These are phyloP conservation scores for Microbotryum scabiosae DNA, from an alignment of 1,284 basidiomycete genomes.

Conservation along the genomic window DNA sequence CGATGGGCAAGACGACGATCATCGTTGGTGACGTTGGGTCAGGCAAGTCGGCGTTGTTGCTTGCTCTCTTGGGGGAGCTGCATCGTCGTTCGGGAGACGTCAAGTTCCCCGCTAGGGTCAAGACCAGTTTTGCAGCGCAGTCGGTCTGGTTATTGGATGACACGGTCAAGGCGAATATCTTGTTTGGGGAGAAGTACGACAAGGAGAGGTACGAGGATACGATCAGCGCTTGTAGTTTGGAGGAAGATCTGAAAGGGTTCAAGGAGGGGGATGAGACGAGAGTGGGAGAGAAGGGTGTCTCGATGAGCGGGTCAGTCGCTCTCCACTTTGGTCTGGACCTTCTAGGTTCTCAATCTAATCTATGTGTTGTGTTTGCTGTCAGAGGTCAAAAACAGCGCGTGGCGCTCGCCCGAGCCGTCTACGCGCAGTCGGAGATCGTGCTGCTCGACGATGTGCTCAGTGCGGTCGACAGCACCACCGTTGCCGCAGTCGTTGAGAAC, in stretches of 20 bases:
- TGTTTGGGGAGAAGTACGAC: slow-evolving; percentile 27
- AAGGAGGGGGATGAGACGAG: slow-evolving; percentile 24
- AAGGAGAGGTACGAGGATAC: slow-evolving; percentile 28
- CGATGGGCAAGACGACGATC: slow-evolving; percentile 14
- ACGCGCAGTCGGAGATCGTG: slow-evolving; percentile 41
- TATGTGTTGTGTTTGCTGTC: slow-evolving; percentile 57
- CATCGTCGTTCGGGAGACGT: slow-evolving; percentile 7
- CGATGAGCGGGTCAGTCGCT: slow-evolving; percentile 21
- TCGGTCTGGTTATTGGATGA: slow-evolving; percentile 14
- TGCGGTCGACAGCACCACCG: slow-evolving; percentile 52
- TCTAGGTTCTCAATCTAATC: slow-evolving; percentile 18
- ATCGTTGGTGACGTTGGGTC: slow-evolving; percentile 60
- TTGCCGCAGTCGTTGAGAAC: slow-evolving; percentile 69
- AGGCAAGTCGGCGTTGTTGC: slow-evolving; percentile 64
- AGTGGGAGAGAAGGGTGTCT: slow-evolving; percentile 19
- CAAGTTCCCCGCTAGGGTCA: slow-evolving; percentile 1
- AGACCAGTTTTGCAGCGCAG: slow-evolving; percentile 17
- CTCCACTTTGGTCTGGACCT: too few relatives aligned
- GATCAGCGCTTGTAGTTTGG: slow-evolving; percentile 21
- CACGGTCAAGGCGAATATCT: slow-evolving; percentile 21
- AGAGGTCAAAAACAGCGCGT: slow-evolving; percentile 86
- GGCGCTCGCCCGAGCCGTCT: slow-evolving; percentile 83
- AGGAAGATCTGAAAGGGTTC: slow-evolving; percentile 21
- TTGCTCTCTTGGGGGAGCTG: slow-evolving; percentile 36
- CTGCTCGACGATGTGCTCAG: slow-evolving; percentile 33